Percentiles rank a stretch among this genome's conserved stretches.
phyloP scores from a whole-genome alignment of 2,329 filamentous ascomycete genomes.

The Aureobasidium pullulans region DNA sequence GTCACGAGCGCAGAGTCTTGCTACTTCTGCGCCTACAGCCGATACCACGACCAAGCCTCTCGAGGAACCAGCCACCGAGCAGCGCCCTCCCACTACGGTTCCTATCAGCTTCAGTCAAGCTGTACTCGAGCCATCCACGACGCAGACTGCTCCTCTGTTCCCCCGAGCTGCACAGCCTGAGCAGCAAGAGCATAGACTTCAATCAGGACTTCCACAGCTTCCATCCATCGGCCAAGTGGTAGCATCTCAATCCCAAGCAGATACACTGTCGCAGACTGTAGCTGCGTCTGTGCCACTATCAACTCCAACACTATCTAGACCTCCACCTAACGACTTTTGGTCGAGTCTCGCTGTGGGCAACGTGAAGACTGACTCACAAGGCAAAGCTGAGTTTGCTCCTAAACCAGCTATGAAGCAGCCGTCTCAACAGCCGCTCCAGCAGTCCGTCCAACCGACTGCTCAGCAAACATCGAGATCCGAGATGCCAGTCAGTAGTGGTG shows the following conservation, averaged over 20 bases:
- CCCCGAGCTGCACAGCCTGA: neutral
- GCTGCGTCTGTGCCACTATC: neutral
- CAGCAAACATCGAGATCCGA: neutral
- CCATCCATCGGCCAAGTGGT: slow-evolving; percentile 6
- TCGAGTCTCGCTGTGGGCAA: slow-evolving; percentile 8
- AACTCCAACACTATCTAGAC: neutral
- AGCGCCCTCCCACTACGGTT: neutral
- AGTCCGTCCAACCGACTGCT: neutral
- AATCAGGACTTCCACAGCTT: neutral
- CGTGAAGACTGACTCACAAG: neutral
- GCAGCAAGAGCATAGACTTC: neutral
- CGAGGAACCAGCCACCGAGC: neutral
- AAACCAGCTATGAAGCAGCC: neutral
- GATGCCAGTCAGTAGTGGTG: neutral
- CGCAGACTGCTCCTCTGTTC: slow-evolving; percentile 8
- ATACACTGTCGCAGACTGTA: neutral
- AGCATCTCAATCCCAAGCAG: neutral
- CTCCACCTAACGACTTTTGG: slow-evolving; percentile 11
- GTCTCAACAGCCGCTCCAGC: neutral
- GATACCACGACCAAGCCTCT: neutral
- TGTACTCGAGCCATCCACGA: slow-evolving; percentile 9
- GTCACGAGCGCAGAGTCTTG: slow-evolving; percentile 4
- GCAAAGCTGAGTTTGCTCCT: slow-evolving; percentile 8
- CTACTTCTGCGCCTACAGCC: neutral
- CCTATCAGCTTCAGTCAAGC: slow-evolving; percentile 12